Evolutionary conservation across 1,284 basidiomycete genomes (phyloP).

Genomic region (Cryptococcus maquisensis): DNA sequence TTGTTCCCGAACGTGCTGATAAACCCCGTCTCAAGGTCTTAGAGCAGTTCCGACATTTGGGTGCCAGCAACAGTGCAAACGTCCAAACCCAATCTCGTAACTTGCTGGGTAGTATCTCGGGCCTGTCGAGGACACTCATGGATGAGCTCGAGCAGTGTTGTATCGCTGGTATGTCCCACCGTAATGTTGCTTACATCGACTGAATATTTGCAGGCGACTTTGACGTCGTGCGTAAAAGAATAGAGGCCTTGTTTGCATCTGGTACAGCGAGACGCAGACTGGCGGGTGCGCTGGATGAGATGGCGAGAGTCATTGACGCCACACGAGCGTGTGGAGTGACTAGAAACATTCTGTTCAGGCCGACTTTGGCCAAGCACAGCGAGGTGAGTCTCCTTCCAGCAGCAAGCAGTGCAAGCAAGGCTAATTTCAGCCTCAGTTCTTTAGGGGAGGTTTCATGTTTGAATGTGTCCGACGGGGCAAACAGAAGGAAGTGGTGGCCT

Average conservation of each 20-base stretch:
- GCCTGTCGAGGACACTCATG: conserved; percentile 28
- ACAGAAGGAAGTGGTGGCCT: conserved; percentile 52
- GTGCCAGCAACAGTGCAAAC: conserved; percentile 14
- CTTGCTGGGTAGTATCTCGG: conserved; percentile 24
- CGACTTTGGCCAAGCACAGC: conserved; percentile 40
- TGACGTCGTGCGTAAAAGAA: conserved; percentile 20
- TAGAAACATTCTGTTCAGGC: conserved; percentile 51
- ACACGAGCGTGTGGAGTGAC: conserved; percentile 51
- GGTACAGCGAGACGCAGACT: conserved; percentile 26
- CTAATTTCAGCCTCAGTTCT: conserved; percentile 38
- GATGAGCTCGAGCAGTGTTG: conserved; percentile 58
- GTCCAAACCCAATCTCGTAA: conserved; percentile 19
- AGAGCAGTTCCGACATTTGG: conserved; percentile 36
- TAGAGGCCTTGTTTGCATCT: conserved; percentile 30
- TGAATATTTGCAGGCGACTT: conserved; percentile 29
- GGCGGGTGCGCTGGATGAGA: conserved; percentile 46
- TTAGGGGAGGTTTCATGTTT: conserved; percentile 54
- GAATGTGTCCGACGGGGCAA: conserved; percentile 52
- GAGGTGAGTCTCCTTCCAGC: conserved; percentile 22
- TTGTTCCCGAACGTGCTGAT: conserved; percentile 27
- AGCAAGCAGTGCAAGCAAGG: neutral
- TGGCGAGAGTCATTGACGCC: conserved; percentile 47
- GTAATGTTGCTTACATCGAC: neutral
- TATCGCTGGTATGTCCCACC: conserved; percentile 55
- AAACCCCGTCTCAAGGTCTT: conserved; percentile 28